Evolutionary conservation across 495 filamentous ascomycete genomes (phyloP), one percentile per base, ranked within the genome.

Genomic region (Antarctomyces pellizariae): DNA sequence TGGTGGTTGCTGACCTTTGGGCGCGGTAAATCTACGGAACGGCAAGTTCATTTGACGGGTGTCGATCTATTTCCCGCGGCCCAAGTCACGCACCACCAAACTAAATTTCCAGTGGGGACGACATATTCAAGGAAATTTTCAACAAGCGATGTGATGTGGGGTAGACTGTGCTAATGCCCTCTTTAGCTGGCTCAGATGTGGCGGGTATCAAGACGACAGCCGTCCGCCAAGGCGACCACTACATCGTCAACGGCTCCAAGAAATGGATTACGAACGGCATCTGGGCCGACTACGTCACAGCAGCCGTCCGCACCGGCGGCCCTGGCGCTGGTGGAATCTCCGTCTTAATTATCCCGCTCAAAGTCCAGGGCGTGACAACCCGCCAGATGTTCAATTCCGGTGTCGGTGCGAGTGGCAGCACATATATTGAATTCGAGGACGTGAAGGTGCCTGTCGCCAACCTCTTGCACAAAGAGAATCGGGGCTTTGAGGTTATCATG

Each of bases 261-360:
- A 64, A 66, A 33, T 66, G 61, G 61, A 64, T 66, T 20, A 66
- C 61, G 12, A 59, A 59, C 30, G 58, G 47, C 7, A 48, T 59
- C 4, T 64, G 56, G 54, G 58, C 61, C 4, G 53, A 58, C 22
- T 59, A 57, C 36, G 52, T 54, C 16, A 66, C 59, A 1, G 53
- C 61, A 28, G 61, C 59, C 13, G 61, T 64, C 3, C 42, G 61
- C 13, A 66, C 59, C 4, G 61, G 61, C 10, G 58, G 55, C 2
- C 35, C 50, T 9, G 59, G 61, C 7, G 42, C 39, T 18, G 28
- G 32, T 15, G 61, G 61, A 2, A 52, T 66, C 16, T 59, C 54
- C 16, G 34, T 64, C 18, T 48, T 66, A 2, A 55, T 66, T 5
- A 60, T 66, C 16, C 55, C 59, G 2, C 36, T 63, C 25, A 38